A percentile compares a stretch with the other conserved stretches of the same genome.
These are phyloP conservation scores for Mortierella sp. DNA, from an alignment of 371 early-diverging fungal species.

Conservation along the genomic window DNA sequence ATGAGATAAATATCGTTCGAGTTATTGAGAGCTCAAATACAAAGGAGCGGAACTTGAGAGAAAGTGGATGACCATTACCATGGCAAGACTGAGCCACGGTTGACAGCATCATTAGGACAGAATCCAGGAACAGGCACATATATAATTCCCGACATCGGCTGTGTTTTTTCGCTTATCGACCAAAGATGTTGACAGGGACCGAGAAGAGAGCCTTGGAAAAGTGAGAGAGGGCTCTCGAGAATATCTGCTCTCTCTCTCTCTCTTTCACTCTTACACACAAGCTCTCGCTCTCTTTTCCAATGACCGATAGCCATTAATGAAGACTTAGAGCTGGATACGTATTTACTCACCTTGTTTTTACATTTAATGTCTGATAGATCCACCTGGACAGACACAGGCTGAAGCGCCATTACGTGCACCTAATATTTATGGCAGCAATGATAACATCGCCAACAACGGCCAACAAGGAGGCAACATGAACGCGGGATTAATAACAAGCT, in stretches of 20 bases:
- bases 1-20: too few species aligned
- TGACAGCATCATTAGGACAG: background rate
- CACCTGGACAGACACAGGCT: constrained; percentile 23
- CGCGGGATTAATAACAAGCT: background rate
- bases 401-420: constrained; percentile 6
- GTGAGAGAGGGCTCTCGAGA: too few species aligned
- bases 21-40: background rate
- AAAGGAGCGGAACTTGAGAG: background rate
- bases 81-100: background rate
- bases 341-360: constrained; percentile 1
- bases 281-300: background rate
- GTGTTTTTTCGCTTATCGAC: too few species aligned
- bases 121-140: background rate
- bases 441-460: background rate
- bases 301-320: too few species aligned
- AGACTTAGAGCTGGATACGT: too few species aligned
- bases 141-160: too few species aligned
- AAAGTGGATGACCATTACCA: background rate
- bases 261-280: too few species aligned
- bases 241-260: too few species aligned
- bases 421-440: constrained; percentile 6
- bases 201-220: too few species aligned
- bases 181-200: too few species aligned
- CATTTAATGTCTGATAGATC: constrained; percentile 8
- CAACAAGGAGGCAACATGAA: constrained; percentile 4